These are phyloP conservation scores for Arabidopsis suecica DNA, from an alignment of 345 rosid genomes.

Conservation along the genomic window DNA sequence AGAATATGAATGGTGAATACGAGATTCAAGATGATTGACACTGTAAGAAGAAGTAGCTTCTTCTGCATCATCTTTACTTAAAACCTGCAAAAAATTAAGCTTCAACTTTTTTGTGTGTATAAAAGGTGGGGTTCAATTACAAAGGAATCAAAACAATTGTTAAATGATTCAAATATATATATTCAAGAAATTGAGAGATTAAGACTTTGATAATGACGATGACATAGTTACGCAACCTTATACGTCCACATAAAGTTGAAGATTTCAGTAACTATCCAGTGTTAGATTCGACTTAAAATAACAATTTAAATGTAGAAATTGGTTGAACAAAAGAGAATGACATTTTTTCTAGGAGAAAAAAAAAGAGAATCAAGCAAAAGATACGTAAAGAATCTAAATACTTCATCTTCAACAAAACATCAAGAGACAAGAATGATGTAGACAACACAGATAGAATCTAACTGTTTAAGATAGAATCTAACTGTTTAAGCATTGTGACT, in stretches of 20 bases:
- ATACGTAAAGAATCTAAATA: constrained; percentile 28
- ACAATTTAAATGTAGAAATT: not conserved
- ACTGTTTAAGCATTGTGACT: constrained; percentile 12
- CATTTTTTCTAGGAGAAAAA: not conserved
- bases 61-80: constrained; percentile 2
- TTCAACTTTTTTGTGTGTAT: not conserved
- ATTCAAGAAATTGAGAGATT: not conserved
- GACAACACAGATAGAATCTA: not conserved
- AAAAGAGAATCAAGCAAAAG: constrained; percentile 5
- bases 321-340: not conserved
- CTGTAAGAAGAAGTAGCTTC: constrained; percentile 1
- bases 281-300: not conserved
- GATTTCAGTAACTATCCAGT: not conserved
- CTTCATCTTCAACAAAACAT: constrained; percentile 17
- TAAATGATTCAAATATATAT: too few species aligned
- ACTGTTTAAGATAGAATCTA: not conserved
- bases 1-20: constrained; percentile 35
- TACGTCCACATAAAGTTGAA: not conserved
- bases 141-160: not conserved
- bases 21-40: constrained; percentile 51
- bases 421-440: constrained; percentile 26
- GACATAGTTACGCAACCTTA: not conserved
- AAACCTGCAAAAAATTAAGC: constrained; percentile 22
- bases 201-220: not conserved
- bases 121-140: not conserved